Evolutionary conservation across 2,329 filamentous ascomycete species (phyloP).

Genomic region (Fusarium tjaetaba): DNA sequence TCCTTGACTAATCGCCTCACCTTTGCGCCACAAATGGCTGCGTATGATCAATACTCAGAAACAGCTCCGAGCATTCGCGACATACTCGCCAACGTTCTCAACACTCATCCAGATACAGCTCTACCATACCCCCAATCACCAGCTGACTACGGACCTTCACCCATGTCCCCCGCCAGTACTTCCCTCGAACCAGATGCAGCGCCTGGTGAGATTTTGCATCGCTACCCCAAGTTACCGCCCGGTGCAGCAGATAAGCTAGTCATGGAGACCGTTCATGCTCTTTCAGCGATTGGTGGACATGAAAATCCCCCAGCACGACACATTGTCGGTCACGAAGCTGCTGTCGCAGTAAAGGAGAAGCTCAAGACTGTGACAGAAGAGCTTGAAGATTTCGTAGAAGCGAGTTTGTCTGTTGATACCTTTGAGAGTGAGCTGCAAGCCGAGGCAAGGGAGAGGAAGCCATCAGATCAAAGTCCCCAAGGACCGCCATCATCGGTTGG

Average conservation of each 20-base stretch:
- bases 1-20: constrained; percentile 88
- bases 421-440: constrained; percentile 65
- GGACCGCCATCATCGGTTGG: constrained; percentile 36
- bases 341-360: constrained; percentile 91
- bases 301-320: constrained; percentile 95
- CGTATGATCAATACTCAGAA: constrained; percentile 50
- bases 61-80: constrained; percentile 84
- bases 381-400: constrained; percentile 93
- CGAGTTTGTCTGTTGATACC: constrained; percentile 86
- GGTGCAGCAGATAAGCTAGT: constrained; percentile 78
- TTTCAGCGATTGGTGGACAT: constrained; percentile 92
- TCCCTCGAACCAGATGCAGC: constrained; percentile 49
- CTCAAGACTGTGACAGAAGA: constrained; percentile 96
- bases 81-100: constrained; percentile 82
- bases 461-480: constrained; percentile 40
- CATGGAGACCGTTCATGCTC: constrained; percentile 87
- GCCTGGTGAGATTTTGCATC: constrained; percentile 63
- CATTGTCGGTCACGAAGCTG: constrained; percentile 91
- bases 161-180: constrained; percentile 46
- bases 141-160: constrained; percentile 43
- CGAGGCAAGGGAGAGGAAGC: constrained; percentile 58
- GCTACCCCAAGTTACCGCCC: constrained; percentile 78
- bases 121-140: constrained; percentile 46
- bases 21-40: constrained; percentile 80
- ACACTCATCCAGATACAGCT: constrained; percentile 75